Evolutionary conservation across 352 stramenopile genomes (phyloP).

Genomic region (Elongisporangium undulatum): DNA sequence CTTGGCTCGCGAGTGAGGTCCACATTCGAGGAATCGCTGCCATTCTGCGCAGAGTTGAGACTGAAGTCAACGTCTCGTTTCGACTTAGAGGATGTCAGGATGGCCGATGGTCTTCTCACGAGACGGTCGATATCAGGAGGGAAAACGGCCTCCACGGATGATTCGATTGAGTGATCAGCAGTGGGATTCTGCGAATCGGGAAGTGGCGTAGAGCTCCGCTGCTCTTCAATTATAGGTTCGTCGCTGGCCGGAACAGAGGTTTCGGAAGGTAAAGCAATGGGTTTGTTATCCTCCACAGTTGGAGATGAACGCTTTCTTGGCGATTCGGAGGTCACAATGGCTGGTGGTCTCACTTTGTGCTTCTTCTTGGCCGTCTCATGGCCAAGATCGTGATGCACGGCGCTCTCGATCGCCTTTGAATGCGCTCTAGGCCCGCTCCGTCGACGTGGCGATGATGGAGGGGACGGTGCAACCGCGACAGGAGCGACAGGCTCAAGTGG

Average conservation of each 20-base stretch:
- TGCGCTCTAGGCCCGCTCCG: constrained; percentile 4
- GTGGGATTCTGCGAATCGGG: not conserved
- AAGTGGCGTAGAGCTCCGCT: not conserved
- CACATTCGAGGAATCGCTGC: constrained; percentile 11
- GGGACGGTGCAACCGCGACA: not conserved
- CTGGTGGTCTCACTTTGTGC: not conserved
- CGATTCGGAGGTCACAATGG: not conserved
- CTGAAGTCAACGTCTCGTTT: constrained; percentile 3
- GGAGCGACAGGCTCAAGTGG: not conserved
- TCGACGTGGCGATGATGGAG: constrained; percentile 1
- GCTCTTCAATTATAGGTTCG: not conserved
- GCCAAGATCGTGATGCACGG: not conserved
- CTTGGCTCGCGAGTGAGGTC: constrained; percentile 20
- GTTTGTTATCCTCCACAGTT: not conserved
- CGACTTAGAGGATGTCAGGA: constrained; percentile 4
- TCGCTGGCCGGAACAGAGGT: not conserved
- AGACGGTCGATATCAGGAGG: not conserved
- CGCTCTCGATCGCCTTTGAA: not conserved
- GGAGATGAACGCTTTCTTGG: not conserved
- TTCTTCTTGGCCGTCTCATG: constrained; percentile 4
- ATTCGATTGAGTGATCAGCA: not conserved
- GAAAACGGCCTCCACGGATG: not conserved
- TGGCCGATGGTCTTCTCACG: not conserved
- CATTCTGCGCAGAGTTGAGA: not conserved
- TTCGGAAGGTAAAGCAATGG: not conserved